Evolutionary conservation across 164 flowering plant genomes (phyloP).

Genomic region (Aristolochia californica): DNA sequence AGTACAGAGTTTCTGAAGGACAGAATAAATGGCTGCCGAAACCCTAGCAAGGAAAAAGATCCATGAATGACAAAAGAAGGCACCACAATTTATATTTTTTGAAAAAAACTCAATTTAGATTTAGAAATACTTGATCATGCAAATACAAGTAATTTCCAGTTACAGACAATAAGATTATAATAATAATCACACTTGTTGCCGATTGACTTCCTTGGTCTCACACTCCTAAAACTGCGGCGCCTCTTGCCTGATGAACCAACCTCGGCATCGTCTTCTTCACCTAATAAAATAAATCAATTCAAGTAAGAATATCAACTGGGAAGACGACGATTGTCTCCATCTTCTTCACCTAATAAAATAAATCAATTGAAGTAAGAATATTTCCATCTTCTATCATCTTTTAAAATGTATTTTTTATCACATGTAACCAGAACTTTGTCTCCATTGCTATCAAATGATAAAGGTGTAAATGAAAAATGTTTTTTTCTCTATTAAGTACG

Average conservation of each 20-base stretch:
- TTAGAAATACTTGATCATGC: conserved; percentile 3
- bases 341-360: conserved; percentile 51
- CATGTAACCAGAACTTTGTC: no score
- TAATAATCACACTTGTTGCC: conserved; percentile 52
- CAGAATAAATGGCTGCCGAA: conserved; percentile 48
- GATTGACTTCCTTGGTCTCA: conserved; percentile 54
- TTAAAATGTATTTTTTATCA: not conserved
- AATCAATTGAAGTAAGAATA: not conserved
- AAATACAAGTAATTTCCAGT: conserved; percentile 10
- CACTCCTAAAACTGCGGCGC: conserved; percentile 40
- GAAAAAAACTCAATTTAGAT: conserved; percentile 12
- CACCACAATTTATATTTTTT: conserved; percentile 9
- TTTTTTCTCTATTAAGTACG: no score
- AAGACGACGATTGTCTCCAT: no score
- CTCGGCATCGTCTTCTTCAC: conserved; percentile 64
- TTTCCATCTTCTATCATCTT: conserved; percentile 43
- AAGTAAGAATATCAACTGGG: not conserved
- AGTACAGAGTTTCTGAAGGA: conserved; percentile 82
- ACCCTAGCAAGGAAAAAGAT: conserved; percentile 31
- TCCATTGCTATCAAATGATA: no score
- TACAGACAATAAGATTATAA: conserved; percentile 18
- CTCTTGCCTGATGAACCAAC: conserved; percentile 62
- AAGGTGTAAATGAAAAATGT: no score
- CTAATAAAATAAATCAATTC: conserved; percentile 21
- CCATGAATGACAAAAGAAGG: conserved; percentile 2